Evolutionary conservation across 768 basidiomycete genomes (phyloP).

Genomic region (Amanita muscaria): DNA sequence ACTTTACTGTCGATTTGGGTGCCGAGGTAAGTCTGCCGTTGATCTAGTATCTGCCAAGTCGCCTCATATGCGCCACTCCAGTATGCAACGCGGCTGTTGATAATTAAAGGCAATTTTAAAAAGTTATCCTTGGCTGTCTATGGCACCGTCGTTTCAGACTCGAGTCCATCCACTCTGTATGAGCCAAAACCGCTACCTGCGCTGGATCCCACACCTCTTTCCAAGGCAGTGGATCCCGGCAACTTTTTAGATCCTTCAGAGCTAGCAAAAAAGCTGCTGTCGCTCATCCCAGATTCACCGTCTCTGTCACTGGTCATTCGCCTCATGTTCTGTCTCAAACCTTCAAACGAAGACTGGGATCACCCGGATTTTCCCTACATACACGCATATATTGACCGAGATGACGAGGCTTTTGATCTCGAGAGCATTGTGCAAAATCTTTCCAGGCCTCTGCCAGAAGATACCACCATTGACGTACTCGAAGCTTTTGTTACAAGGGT

Average conservation of each 20-base stretch:
- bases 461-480: slow-evolving; percentile 39
- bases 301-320: slow-evolving; percentile 56
- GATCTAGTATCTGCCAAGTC: neutral
- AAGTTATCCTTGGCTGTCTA: slow-evolving; percentile 57
- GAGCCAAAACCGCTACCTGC: slow-evolving; percentile 32
- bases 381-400: slow-evolving; percentile 50
- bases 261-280: slow-evolving; percentile 54
- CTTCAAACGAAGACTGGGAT: slow-evolving; percentile 74
- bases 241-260: slow-evolving; percentile 48
- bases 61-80: slow-evolving; percentile 17
- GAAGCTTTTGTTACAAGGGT: slow-evolving; percentile 48
- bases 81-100: slow-evolving; percentile 73
- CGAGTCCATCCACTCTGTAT: slow-evolving; percentile 28
- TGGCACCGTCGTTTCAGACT: slow-evolving; percentile 45
- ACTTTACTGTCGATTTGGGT: slow-evolving; percentile 66
- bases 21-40: slow-evolving; percentile 38
- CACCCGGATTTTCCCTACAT: slow-evolving; percentile 63
- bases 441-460: slow-evolving; percentile 52
- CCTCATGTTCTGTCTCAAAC: slow-evolving; percentile 75
- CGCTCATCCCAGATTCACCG: slow-evolving; percentile 53
- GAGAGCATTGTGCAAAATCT: slow-evolving; percentile 46
- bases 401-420: slow-evolving; percentile 44
- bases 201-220: slow-evolving; percentile 30
- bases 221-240: slow-evolving; percentile 50
- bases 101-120: slow-evolving; percentile 68